Evolutionary conservation across 495 filamentous ascomycete species (phyloP).

Genomic region (Aspergillus funiculosus): DNA sequence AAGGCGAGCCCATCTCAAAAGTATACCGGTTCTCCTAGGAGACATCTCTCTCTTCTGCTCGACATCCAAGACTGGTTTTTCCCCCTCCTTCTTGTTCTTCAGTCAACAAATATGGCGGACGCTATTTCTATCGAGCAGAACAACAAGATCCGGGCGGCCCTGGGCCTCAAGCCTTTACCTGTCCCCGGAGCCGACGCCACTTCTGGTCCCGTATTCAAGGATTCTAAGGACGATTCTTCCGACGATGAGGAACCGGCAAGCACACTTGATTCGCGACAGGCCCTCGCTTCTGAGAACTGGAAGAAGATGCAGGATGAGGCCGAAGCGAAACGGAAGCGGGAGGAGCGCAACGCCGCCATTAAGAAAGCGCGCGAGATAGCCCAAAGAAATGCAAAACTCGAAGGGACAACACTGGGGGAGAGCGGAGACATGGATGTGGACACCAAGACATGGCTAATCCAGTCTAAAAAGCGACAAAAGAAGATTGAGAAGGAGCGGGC

Average conservation of each 20-base stretch:
- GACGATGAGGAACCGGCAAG: conserved; percentile 63
- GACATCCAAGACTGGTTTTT: background rate
- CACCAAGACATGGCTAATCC: conserved; percentile 76
- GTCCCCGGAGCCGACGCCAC: conserved; percentile 55
- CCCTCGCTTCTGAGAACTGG: conserved; percentile 70
- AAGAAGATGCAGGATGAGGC: conserved; percentile 55
- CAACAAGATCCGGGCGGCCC: conserved; percentile 82
- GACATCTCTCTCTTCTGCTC: background rate
- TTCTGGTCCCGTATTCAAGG: conserved; percentile 60
- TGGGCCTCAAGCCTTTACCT: conserved; percentile 87
- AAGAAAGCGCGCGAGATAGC: conserved; percentile 84
- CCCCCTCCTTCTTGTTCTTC: background rate
- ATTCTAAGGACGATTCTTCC: conserved; percentile 36
- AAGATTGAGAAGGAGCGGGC: conserved; percentile 73
- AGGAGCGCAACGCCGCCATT: conserved; percentile 70
- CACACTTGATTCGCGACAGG: conserved; percentile 76
- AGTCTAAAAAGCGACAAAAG: conserved; percentile 85
- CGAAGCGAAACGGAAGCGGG: conserved; percentile 65
- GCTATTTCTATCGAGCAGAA: conserved; percentile 85
- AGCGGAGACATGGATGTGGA: conserved; percentile 61
- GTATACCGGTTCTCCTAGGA: background rate
- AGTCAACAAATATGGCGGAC: conserved; percentile 60
- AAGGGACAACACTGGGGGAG: conserved; percentile 73
- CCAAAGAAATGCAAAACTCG: conserved; percentile 63
- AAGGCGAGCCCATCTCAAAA: background rate